A percentile compares a stretch with the other conserved stretches of the same genome.
Evolutionary conservation across 2,329 filamentous ascomycete genomes (phyloP).

Genomic region (Penicillium sp.): DNA sequence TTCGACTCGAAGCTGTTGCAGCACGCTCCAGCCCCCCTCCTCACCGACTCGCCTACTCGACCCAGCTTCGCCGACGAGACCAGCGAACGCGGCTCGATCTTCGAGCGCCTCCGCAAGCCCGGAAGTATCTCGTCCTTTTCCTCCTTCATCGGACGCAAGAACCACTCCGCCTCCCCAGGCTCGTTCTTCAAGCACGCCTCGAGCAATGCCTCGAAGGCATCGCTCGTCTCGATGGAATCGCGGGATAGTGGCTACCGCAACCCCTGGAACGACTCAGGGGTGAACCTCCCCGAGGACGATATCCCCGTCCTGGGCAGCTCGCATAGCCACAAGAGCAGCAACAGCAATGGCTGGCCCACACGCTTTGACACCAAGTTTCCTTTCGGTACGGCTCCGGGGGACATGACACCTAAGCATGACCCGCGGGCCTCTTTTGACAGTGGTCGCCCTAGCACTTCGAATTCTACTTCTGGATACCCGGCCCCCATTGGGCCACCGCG

Average conservation of each 20-base stretch:
- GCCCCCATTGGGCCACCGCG: slow-evolving; percentile 87
- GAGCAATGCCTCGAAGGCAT: slow-evolving; percentile 89
- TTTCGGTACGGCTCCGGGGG: slow-evolving; percentile 69
- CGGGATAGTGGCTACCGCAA: slow-evolving; percentile 94
- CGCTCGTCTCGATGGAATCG: slow-evolving; percentile 93
- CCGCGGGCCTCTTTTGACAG: slow-evolving; percentile 86
- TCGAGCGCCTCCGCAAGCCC: slow-evolving; percentile 92
- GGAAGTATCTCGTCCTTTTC: slow-evolving; percentile 93
- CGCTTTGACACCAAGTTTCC: slow-evolving; percentile 68
- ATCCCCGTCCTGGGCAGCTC: slow-evolving; percentile 54
- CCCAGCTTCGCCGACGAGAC: slow-evolving; percentile 80
- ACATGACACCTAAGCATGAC: slow-evolving; percentile 81
- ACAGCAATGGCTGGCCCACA: slow-evolving; percentile 57
- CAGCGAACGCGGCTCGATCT: slow-evolving; percentile 79
- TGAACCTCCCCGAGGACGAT: slow-evolving; percentile 91
- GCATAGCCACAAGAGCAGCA: slow-evolving; percentile 69
- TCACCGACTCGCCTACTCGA: slow-evolving; percentile 87
- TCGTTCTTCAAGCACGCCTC: slow-evolving; percentile 92
- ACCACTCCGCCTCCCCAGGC: slow-evolving; percentile 81
- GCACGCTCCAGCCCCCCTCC: slow-evolving; percentile 79
- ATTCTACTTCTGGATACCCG: slow-evolving; percentile 98
- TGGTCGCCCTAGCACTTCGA: slow-evolving; percentile 89
- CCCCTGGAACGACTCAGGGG: slow-evolving; percentile 96
- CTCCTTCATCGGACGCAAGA: slow-evolving; percentile 96
- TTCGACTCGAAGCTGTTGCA: slow-evolving; percentile 97